Base-by-base conservation (phyloP, 2,329 filamentous ascomycete species). In the Arthrobotrys entomopaga region DNA sequence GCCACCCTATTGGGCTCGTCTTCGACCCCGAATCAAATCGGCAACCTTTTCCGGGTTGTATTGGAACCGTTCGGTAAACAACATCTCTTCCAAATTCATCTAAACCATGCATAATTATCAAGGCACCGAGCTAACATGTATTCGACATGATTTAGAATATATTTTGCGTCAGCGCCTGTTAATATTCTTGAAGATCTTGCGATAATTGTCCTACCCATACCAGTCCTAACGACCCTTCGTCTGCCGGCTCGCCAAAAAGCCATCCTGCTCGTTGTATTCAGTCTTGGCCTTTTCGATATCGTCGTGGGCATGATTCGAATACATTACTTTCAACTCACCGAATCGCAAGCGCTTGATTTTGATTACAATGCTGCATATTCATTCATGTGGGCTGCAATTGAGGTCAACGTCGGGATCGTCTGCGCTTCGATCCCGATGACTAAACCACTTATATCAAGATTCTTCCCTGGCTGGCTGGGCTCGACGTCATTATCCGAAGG, bases 381-480 rank as follows among this genome's bases (percentile, higher is more conserved):
- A 0, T 90, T 96, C 79, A 94, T 97, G 91, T 98, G 93, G 94
- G 94, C 91, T 15, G 91, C 90, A 11, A 88, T 97, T 63, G 93
- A 97, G 81, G 92, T 97, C 79, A 95, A 96, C 77, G 85, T 96
- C 0, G 93, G 92, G 16, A 93, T 97, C 78, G 90, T 93, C 76
- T 96, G 92, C 79, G 93, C 91, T 48, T 97, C 93, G 78, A 91
- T 97, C n/a, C 94, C 94, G 7, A 94, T 91, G 0, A 83, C 97
- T 75, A 97, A 97, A 80, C 93, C 94, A 0, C 84, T 98, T 5
- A 88, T 94, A 65, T 87, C 91, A 3, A 71, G 65, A 46, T 66
- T 77, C 40, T 67, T 76, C 38, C 77, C 77, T 52, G 56, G 61
- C 19, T 77, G 73, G 57, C 61, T 77, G 8, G 77, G 76, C 20